These are phyloP conservation scores for Chlorella vulgaris DNA, from an alignment of 139 green algal genomes.

Conservation along the genomic window DNA sequence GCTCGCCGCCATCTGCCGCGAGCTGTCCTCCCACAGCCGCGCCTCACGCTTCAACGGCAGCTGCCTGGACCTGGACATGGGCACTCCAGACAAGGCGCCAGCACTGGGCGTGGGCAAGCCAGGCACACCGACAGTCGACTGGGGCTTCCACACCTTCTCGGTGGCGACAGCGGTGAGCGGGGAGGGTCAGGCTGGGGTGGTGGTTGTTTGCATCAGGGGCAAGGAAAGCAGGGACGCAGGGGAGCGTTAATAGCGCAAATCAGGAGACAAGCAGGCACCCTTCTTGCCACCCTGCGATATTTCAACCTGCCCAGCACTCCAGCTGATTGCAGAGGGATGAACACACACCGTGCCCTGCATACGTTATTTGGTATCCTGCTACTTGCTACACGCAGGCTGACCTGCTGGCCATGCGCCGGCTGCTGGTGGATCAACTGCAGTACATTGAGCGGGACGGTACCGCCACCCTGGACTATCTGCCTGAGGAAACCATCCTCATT, in stretches of 20 bases:
- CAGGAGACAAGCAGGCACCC: no score
- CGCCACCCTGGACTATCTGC: conserved; percentile 17
- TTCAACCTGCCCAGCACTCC: not conserved
- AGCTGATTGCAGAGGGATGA: not conserved
- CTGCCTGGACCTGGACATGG: no score
- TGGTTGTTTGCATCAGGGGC: no score
- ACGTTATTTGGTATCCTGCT: no score
- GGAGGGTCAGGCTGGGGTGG: no score
- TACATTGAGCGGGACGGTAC: conserved; percentile 61
- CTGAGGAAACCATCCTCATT: not conserved
- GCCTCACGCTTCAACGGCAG: conserved; percentile 32
- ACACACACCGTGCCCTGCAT: no score
- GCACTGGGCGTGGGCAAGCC: not conserved
- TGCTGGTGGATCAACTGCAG: conserved; percentile 34
- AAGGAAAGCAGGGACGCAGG: no score
- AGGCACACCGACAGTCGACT: conserved; percentile 8
- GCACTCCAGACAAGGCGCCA: not conserved
- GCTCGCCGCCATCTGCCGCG: conserved; percentile 42
- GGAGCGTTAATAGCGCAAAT: no score
- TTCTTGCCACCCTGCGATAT: no score
- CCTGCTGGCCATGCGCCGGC: conserved; percentile 47
- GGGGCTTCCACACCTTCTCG: conserved; percentile 46
- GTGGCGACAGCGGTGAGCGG: conserved; percentile 38
- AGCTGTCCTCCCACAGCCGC: conserved; percentile 23
- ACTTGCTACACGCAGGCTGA: conserved; percentile 39